These are phyloP conservation scores for Allium fistulosum DNA, from an alignment of 106 monocot species.

Conservation along the genomic window DNA sequence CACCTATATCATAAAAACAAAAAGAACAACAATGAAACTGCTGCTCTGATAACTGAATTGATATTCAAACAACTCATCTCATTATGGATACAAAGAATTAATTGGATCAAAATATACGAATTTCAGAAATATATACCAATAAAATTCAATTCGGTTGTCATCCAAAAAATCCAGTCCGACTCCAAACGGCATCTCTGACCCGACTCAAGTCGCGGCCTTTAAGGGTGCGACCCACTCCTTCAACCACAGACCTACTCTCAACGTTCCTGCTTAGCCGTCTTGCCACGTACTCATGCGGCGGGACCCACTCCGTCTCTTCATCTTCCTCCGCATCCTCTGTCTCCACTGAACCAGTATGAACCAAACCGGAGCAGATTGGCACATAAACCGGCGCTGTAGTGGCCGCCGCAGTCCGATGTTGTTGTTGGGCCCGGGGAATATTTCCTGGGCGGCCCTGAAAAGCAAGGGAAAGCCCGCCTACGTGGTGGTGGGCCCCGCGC, in stretches of 20 bases:
- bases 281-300: slow-evolving; percentile 55
- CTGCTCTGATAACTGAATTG: too few species aligned
- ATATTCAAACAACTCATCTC: too few species aligned
- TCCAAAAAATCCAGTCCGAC: slow-evolving; percentile 66
- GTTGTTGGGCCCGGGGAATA: not conserved
- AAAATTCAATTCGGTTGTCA: not conserved
- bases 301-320: slow-evolving; percentile 30
- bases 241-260: slow-evolving; percentile 34
- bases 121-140: too few species aligned
- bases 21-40: too few species aligned
- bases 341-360: not conserved
- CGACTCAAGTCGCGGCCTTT: slow-evolving; percentile 76
- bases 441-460: slow-evolving; percentile 5
- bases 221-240: slow-evolving; percentile 63
- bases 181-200: slow-evolving; percentile 68
- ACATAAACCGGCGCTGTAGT: slow-evolving; percentile 47
- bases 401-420: not conserved
- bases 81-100: too few species aligned
- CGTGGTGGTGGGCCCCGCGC: not conserved
- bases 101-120: too few species aligned
- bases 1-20: too few species aligned
- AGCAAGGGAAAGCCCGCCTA: slow-evolving; percentile 37
- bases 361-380: slow-evolving; percentile 26
- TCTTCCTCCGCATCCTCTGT: slow-evolving; percentile 19
- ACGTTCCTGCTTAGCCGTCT: slow-evolving; percentile 17